Base-by-base conservation (phyloP, 257 asterid genomes). In the Ehretia macrophylla region DNA sequence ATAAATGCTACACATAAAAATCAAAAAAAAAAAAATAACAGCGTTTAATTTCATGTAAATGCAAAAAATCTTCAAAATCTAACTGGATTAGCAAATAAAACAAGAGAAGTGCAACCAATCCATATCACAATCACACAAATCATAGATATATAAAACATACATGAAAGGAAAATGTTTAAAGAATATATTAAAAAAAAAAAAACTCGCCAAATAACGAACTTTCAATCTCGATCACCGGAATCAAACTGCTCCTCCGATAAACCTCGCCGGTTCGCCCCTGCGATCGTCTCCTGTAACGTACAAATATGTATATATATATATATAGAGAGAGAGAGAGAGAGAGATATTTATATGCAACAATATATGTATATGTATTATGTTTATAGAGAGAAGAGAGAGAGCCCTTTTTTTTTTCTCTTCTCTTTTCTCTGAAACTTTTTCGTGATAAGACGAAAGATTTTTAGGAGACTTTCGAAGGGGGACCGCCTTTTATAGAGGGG, bases 141-240 rank as follows among this genome's bases (percentile, higher is more conserved):
- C 20, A 39, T 14, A 11, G 56, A 19, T 27, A 42, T 62, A 46
- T 56, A 14, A 21, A 23, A 51, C 20, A 51, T 19, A 20, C n/a
- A 51, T 20, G 6, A 14, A 11, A 37, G 40, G 44, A n/a, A n/a
- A 17, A 17, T 21, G 22, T 13, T 51, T 27, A 58, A 39, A 19
- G 16, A 1, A 42, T 3, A 42, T 42, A 42, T 42, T 42, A 42
- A 42, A 42, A 42, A 42, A 10, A 27, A 27, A 27, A 27, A 27
- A 27, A 27, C n/a, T n/a, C 35, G 35, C 35, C 6, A 27, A 75
- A 64, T 17, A 58, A 76, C 84, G 73, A 82, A 81, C 85, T 76
- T 75, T 40, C 64, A 40, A 55, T 22, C 49, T 40, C 63, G 73
- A 75, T 66, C 77, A 52, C 68, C 66, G 59, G 16, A 50, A 46